Base-by-base conservation (phyloP, 1,139 yeast species). In the Pichia cactophila region DNA sequence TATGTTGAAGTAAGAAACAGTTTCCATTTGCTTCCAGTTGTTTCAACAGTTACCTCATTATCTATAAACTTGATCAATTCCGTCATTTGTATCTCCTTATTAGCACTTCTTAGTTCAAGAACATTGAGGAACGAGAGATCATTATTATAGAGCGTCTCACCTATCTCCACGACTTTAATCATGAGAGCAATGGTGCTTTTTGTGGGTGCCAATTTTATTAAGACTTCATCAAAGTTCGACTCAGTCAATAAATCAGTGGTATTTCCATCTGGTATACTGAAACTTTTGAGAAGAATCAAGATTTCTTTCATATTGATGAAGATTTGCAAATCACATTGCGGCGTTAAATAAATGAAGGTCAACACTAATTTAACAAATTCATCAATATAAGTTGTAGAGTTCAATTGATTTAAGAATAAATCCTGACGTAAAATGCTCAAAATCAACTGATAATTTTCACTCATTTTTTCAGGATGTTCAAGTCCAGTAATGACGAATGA, bases 91-190 rank as follows among this genome's bases (percentile, higher is more conserved):
- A 16, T 47, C 1, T 49, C 33, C 28, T 51, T 43, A 1, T 54
- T 46, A 0, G 67, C 57, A 41, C 63, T 64, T 43, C 70, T 69
- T 41, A 74, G 61, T 11, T 59, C 49, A 26, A 73, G 59, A 49
- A 67, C 73, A 43, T 69, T 67, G 5, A 59, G 50, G 10, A 77
- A 61, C 0, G 78, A 68, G 14, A 74, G 60, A 42, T 69, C 72
- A 49, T 70, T 75, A 0, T 77, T 71, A 50, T 68, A 72, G 23
- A 77, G 63, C 41, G 66, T 62, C 49, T 71, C 72, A 51, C 78
- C 76, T 1, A 71, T 68, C 11, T 64, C 66, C 10, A 74, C 62
- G 17, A 66, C 62, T 26, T 65, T 61, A 12, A 51, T 28, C 31
- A 54, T 40, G 2, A 46, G 36, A 39, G 46, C 45, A 10, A 54